Evolutionary conservation across 2,329 filamentous ascomycete genomes (phyloP), one percentile per base, ranked within the genome.

Genomic region (Metarhizium robertsii): DNA sequence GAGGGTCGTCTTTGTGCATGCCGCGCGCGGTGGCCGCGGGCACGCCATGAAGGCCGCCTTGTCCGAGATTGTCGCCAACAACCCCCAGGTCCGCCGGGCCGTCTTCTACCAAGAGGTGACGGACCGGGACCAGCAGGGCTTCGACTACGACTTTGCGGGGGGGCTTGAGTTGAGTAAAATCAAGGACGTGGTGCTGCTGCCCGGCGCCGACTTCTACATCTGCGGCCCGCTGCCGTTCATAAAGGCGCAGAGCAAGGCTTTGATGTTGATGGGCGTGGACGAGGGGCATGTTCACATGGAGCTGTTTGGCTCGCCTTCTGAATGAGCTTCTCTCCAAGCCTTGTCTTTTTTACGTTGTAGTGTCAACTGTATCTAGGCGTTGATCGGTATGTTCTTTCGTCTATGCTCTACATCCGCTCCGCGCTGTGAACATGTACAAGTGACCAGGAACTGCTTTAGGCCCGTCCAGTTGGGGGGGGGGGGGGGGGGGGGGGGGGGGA

Each of bases 1-100:
- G 4, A 72, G 73, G 40, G 64, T 83, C 47, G 75, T 77, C 46
- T 83, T 78, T 71, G 71, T 83, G 54, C 79, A 83, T 66, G 71
- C 4, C 62, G 64, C 1, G 64, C 80, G 43, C 64, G 70, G 7
- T 65, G 62, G 52, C 57, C 75, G 57, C 64, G 62, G 20, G 10
- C 52, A 53, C 32, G 52, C 52, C 42, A 53, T 53, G 52, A 53
- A 53, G 30, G 20, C 40, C 11, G 42, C 38, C 14, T 25, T 53
- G 30, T 20, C 40, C 10, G n/a, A 46, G 18, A 38, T 53, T 20
- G 43, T 53, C 20, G 38, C 42, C 13, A 45, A 46, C 16, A 46
- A 42, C 34, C 52, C 57, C 16, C 58, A 57, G n/a, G 58, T 61
- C 52, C 42, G 52, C 30, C 69, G 68, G 13, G 73, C 69, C 56